Conservation (phyloP, 2,329 filamentous ascomycete species). For the Trichoderma atroviride region DNA sequence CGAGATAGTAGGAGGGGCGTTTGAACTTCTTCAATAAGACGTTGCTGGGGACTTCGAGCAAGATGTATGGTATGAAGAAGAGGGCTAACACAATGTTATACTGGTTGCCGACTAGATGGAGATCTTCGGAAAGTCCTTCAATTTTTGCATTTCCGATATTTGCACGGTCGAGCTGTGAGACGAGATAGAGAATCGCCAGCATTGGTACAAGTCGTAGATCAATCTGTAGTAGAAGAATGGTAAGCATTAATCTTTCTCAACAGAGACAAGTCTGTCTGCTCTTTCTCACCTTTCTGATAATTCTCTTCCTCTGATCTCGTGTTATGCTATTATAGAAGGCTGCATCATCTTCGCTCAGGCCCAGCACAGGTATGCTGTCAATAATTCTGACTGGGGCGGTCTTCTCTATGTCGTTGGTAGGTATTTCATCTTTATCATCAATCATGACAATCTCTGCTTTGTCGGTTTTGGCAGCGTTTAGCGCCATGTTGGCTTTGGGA, state of each 20-base stretch:
- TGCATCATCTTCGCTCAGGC: conserved; percentile 8
- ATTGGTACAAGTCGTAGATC: conserved; percentile 10
- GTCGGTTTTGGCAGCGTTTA: not conserved
- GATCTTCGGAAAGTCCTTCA: conserved; percentile 31
- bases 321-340: conserved; percentile 11
- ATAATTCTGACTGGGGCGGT: not conserved
- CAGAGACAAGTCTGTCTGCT: fast-evolving
- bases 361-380: conserved; percentile 3
- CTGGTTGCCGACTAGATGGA: conserved; percentile 29
- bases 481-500: not conserved
- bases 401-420: not conserved
- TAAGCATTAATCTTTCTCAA: not conserved
- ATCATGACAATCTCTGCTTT: conserved; percentile 9
- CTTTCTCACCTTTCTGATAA: conserved; percentile 1
- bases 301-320: not conserved
- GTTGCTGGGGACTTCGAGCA: conserved; percentile 29
- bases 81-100: conserved; percentile 33
- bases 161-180: conserved; percentile 15
- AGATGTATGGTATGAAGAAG: conserved; percentile 32
- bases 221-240: not conserved
- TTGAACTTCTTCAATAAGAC: conserved; percentile 26
- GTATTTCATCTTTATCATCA: not conserved
- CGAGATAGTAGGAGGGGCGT: not conserved
- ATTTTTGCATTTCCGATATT: conserved; percentile 32
- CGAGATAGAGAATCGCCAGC: conserved; percentile 10